Evolutionary conservation across 2,329 filamentous ascomycete species (phyloP), one percentile per base, ranked within the genome.

Genomic region (Colletotrichum gigasporum): DNA sequence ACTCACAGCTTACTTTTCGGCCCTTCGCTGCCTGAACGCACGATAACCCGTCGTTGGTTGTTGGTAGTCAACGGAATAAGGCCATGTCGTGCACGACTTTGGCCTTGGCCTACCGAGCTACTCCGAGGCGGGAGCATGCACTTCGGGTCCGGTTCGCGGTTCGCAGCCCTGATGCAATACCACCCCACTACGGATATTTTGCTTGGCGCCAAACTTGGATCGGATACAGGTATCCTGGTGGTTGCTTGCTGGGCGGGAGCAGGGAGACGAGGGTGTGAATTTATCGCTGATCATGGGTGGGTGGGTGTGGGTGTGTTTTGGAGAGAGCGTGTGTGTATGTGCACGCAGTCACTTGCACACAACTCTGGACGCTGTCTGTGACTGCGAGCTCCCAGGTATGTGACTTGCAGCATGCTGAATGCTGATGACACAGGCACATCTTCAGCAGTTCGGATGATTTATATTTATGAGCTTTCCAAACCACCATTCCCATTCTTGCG

Each of bases 181-280:
- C 22, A 62, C 56, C 42, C 62, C 62, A 37, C 62, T 32, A 55
- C 62, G 48, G 61, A 65, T 61, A 62, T 30, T 50, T 55, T 65
- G 56, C 56, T 39, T 62, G 56, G 62, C 48, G 30, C 28, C 50
- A 50, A 35, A 35, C 62, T 34, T 44, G 41, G 56, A 65, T 65
- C 56, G 56, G 35, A 48, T 39, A 50, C 35, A 37, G 16, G 35
- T 30, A 28, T 30, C 60, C 39, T 18, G 22, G 54, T 30, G 16
- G 20, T 32, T 22, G 10, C 32, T 24, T 11, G 24, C 20, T 24
- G 14, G 5, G 12, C 11, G 14, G 41, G 20, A 24, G 39, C 11
- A 16, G 35, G 16, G 30, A 20, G 56, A 22, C 5, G 20, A 10
- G 34, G 61, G 58, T n/a, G 62, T 65, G 48, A 28, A 20, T 16